A percentile compares a stretch with the other conserved stretches of the same genome.
These are phyloP conservation scores for Lentinula edodes DNA, from an alignment of 768 basidiomycete genomes.

Conservation along the genomic window DNA sequence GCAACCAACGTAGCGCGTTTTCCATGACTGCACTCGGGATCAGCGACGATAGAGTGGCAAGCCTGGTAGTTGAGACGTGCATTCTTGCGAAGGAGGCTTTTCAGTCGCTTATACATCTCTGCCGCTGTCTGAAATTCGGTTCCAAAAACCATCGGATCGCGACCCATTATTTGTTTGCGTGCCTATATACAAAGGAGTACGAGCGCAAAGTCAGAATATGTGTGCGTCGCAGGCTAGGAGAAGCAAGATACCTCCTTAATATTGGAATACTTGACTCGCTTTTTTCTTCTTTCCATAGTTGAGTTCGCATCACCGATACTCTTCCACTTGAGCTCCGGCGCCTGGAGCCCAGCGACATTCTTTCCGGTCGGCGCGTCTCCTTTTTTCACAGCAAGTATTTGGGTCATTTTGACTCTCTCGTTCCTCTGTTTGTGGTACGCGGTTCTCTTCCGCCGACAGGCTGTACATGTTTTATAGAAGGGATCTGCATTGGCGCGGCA, in stretches of 20 bases:
- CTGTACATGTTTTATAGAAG: background rate
- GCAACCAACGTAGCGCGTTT: background rate
- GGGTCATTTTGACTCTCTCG: background rate
- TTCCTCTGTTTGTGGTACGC: background rate
- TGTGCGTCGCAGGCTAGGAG: background rate
- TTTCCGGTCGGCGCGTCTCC: background rate
- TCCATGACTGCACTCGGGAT: background rate
- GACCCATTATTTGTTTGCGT: background rate
- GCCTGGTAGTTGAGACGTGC: background rate
- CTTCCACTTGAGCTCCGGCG: background rate
- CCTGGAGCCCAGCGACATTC: background rate
- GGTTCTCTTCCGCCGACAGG: background rate
- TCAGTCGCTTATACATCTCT: background rate
- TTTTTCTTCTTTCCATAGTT: background rate
- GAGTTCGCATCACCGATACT: background rate
- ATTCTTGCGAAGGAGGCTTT: background rate
- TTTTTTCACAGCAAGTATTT: background rate
- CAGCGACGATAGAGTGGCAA: conserved; percentile 4
- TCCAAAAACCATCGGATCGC: background rate
- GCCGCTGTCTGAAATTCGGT: background rate
- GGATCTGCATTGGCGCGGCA: background rate
- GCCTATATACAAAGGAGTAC: background rate
- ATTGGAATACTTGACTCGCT: background rate
- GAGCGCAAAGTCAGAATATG: too few relatives aligned
- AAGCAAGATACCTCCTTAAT: too few relatives aligned